Evolutionary conservation across 768 basidiomycete genomes (phyloP), one percentile per base, ranked within the genome.

Genomic region (Mycena vitilis): DNA sequence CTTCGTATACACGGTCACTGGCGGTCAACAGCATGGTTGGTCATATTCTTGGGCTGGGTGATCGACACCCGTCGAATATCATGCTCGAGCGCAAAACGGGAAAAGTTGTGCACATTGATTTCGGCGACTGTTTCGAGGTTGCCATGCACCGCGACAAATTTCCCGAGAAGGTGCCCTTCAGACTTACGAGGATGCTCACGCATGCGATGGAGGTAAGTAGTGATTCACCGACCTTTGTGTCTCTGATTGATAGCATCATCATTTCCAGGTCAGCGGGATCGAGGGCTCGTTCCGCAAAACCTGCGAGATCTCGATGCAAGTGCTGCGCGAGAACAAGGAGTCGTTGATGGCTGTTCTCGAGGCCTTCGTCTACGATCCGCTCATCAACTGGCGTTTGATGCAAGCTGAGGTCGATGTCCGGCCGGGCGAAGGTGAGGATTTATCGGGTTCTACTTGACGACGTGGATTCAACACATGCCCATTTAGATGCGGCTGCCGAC

Each of bases 1-100:
- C 96, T n/a, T 95, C 95, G 1, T 99, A 98, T 77, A 98, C 96
- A 1, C 89, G 97, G 36, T 97, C 96, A 13, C 88, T 99, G 23
- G 97, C 95, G 4, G 94, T 98, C 68, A 99, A 94, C 78, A 97
- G 95, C 77, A 99, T 99, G 96, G 95, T 98, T 71, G 98, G 98
- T 4, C 95, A 99, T 80, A 98, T 99, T 68, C 85, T 98, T 59
- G 97, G 97, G 38, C 83, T 99, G 18, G 97, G 97, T 23, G 97
- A 99, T 80, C 91, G 97, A 16, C 97, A 99, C 77, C 97, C 97
- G 36, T 96, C 95, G 70, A 99, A 99, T 82, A 74, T 99, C 57
- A 87, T 99, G 75, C 86, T 99, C 34, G 95, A 95, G 77, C 91
- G 95, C 69, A 90, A 89, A 69, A 95, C 93, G 4, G 97, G 97